These are phyloP conservation scores for Malassezia slooffiae DNA, from an alignment of 1,284 basidiomycete genomes.

Conservation along the genomic window DNA sequence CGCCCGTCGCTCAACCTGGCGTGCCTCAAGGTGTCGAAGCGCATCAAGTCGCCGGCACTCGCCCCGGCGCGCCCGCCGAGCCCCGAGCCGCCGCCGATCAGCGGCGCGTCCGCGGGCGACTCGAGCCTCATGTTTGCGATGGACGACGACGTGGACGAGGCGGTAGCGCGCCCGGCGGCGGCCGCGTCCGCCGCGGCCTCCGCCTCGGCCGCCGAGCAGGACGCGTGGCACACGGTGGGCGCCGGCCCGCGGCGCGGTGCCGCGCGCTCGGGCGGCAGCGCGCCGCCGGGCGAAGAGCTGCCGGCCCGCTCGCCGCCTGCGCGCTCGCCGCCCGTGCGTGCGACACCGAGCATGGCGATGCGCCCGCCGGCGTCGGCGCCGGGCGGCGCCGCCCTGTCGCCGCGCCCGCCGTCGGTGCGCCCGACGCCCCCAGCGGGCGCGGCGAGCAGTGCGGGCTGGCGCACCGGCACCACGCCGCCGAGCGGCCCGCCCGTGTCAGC, in stretches of 20 bases:
- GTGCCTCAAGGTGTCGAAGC: constrained; percentile 27
- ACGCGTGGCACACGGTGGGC: constrained; percentile 5
- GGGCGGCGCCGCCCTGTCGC: not conserved
- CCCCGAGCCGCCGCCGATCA: not conserved
- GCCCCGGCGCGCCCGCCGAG: not conserved
- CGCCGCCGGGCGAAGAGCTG: too few relatives aligned
- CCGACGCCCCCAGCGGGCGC: not conserved
- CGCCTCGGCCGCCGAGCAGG: not conserved
- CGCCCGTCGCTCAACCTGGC: constrained; percentile 48
- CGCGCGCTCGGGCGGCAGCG: not conserved
- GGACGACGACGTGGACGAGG: constrained; percentile 6
- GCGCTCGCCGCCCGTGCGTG: not conserved
- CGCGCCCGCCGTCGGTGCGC: not conserved
- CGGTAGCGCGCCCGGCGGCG: constrained; percentile 3
- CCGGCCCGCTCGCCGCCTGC: not conserved
- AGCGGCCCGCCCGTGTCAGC: constrained; percentile 7
- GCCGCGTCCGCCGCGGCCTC: not conserved
- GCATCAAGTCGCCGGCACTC: constrained; percentile 2
- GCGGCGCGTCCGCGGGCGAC: constrained; percentile 2
- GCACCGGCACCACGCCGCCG: not conserved
- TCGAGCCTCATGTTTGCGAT: constrained; percentile 11
- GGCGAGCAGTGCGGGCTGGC: not conserved
- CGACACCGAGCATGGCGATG: not conserved
- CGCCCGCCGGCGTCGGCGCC: not conserved
- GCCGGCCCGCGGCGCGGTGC: not conserved